phyloP scores from a whole-genome alignment of 352 stramenopile species.

The Globisporangium spinosum region DNA sequence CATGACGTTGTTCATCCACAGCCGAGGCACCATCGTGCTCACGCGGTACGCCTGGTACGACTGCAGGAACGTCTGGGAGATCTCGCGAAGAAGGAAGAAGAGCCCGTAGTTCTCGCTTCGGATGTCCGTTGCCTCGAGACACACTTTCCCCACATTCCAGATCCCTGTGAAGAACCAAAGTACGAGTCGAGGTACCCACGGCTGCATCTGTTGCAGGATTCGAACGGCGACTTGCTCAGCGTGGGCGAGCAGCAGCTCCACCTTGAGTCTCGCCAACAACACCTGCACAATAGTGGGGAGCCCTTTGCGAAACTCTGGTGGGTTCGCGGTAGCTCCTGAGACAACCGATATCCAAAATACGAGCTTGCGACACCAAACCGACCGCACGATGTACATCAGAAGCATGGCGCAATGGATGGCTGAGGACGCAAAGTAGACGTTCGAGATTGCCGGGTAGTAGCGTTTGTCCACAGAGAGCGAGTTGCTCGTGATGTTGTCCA shows the following conservation, averaged over 20 bases:
- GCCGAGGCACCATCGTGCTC: slow-evolving; percentile 24
- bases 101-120: slow-evolving; percentile 26
- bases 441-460: slow-evolving; percentile 10
- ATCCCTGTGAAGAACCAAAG: not conserved
- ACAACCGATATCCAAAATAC: slow-evolving; percentile 6
- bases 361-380: slow-evolving; percentile 6
- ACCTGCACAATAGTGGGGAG: not conserved
- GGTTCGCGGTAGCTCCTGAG: not conserved
- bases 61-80: slow-evolving; percentile 26
- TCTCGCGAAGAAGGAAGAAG: slow-evolving; percentile 29
- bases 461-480: not conserved
- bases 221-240: not conserved
- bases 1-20: slow-evolving; percentile 38
- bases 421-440: slow-evolving; percentile 1
- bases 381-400: slow-evolving; percentile 5
- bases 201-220: not conserved
- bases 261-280: not conserved
- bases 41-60: slow-evolving; percentile 28
- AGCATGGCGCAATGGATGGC: not conserved
- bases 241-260: not conserved
- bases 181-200: not conserved
- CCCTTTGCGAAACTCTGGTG: too few relatives aligned
- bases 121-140: slow-evolving; percentile 17
- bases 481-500: slow-evolving; percentile 8
- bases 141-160: not conserved